These are phyloP conservation scores for Isatis tinctoria DNA, from an alignment of 345 rosid species.

Conservation along the genomic window DNA sequence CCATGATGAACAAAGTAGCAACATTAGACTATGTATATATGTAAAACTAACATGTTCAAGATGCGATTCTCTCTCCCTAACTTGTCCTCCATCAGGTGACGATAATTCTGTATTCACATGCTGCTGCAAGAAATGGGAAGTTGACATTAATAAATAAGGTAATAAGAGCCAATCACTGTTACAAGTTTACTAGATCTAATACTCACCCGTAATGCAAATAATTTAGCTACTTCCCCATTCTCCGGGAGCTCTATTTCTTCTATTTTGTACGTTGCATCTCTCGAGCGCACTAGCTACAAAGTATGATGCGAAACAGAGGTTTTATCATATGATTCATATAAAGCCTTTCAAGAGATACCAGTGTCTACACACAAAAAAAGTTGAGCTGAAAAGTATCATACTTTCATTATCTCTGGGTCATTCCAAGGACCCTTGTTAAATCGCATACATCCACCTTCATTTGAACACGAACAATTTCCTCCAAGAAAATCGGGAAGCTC, in stretches of 20 bases:
- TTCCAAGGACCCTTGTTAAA: conserved; percentile 95
- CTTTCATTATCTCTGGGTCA: conserved; percentile 81
- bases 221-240: conserved; percentile 54
- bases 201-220: conserved; percentile 52
- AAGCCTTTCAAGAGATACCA: background rate
- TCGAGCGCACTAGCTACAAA: conserved; percentile 59
- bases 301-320: conserved; percentile 17
- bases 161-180: background rate
- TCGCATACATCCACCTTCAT: conserved; percentile 79
- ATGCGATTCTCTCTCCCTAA: conserved; percentile 20
- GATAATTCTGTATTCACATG: conserved; percentile 22
- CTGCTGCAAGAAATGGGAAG: conserved; percentile 14
- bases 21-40: background rate
- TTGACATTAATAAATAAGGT: background rate
- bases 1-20: conserved; percentile 1
- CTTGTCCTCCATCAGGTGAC: conserved; percentile 23
- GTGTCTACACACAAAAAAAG: background rate
- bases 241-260: conserved; percentile 48
- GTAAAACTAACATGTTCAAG: conserved; percentile 25
- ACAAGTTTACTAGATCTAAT: background rate
- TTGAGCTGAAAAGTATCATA: conserved; percentile 30
- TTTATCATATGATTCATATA: conserved; percentile 8
- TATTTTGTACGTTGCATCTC: conserved; percentile 52
- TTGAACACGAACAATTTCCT: conserved; percentile 73
- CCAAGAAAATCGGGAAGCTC: conserved; percentile 97